Base-by-base conservation (phyloP, 331 rosid species). In the Stylosanthes scabra region DNA sequence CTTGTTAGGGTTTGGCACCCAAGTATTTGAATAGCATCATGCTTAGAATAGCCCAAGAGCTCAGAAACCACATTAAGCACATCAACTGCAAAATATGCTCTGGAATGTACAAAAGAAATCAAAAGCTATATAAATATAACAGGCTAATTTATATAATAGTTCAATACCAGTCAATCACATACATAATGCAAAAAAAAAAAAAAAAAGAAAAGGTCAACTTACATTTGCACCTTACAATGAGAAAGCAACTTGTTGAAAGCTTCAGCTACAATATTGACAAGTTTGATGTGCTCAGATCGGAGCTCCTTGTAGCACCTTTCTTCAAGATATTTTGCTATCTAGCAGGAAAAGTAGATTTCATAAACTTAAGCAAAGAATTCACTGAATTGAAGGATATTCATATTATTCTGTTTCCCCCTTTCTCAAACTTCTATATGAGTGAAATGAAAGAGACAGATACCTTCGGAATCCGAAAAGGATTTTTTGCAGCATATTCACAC, bases 251-350 rank as follows among this genome's bases (percentile, higher is more conserved):
- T 95, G 83, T 84, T 88, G 86, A 92, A 92, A 28, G 86, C 70
- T 66, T 88, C 97, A 8, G 84, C 78, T 54, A 95, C 80, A 78
- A 90, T 83, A 62, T 74, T 85, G 78, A 92, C 84, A 40, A 86
- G 63, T 76, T 86, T 90, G 73, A 90, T 59, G 80, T 92, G 92
- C 66, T 80, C 97, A 27, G 83, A 67, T 74, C 91, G 81, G 65
- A 95, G 91, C 83, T 95, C 99, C 81, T 87, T 95, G 81, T 71
- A 84, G 81, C 97, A 95, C 80, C 99, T 88, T 63, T 95, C 97
- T 86, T 92, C 99, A 50, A 95, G 99, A 90, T 84, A 85, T 68
- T 90, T 95, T 20, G 89, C 98, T 72, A 95, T 95, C 99, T 95
- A 72, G 59, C 62, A 58, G 78, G 70, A 59, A 75, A 63, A 64